Evolutionary conservation across 2,329 filamentous ascomycete species (phyloP), one percentile per base, ranked within the genome.

Genomic region (Bipolaris cookei): DNA sequence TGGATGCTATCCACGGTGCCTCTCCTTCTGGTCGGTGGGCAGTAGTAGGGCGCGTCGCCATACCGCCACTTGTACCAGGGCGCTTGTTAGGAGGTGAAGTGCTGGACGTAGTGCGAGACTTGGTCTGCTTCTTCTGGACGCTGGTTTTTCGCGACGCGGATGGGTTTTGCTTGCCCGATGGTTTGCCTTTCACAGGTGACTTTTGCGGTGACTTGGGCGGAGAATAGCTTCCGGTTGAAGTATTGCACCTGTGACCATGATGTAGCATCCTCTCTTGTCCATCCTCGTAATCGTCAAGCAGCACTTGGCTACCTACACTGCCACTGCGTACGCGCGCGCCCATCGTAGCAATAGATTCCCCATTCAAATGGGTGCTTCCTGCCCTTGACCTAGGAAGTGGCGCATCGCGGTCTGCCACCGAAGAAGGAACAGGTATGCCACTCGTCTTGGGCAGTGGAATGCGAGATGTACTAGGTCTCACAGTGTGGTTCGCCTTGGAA

Each of bases 1-100:
- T 92, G 20, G 90, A 91, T 43, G 95, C 86, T 78, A 98, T 86
- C 95, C 95, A 99, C 49, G 95, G 95, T 8, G 95, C 92, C 51
- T 98, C 94, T 18, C 95, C 95, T 80, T 98, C 95, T 0, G 93
- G 93, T 39, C 88, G 86, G 71, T 84, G 91, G 87, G 58, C 87
- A 80, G 79, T 91, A 86, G 76, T 83, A 73, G 68, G 82, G 76
- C 70, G 76, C 68, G 73, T 69, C 56, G 64, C 59, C 63, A 66
- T 85, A 18, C 87, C 87, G 6, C 86, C 86, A 58, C 87, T 82
- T 1, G 88, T 90, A 3, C 81, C 79, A 18, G 88, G 88, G 13
- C 87, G 83, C 32, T 87, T 35, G 21, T 48, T 57, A 74, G 76
- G 48, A 81, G 84, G 46, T 68, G 79, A 63, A n/a, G 61, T 64